Conservation (phyloP, 768 basidiomycete species). For the Terana coerulea region DNA sequence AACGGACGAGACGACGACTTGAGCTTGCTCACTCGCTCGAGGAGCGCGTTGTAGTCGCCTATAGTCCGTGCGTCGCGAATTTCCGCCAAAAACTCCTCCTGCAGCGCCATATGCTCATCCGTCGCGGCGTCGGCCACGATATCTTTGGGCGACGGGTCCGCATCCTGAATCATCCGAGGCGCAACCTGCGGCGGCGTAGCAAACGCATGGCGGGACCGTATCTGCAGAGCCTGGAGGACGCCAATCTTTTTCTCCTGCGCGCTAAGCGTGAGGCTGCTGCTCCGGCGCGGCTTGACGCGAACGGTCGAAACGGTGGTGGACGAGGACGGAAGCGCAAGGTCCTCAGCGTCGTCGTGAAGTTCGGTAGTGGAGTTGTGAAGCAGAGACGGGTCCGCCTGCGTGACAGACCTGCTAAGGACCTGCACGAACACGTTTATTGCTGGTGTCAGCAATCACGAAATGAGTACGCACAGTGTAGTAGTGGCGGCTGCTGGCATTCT, state of each 20-base stretch:
- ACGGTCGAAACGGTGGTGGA: slow-evolving; percentile 12
- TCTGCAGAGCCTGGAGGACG: slow-evolving; percentile 60
- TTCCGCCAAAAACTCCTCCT: neutral
- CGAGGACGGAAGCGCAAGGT: slow-evolving; percentile 30
- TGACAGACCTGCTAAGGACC: slow-evolving; percentile 68
- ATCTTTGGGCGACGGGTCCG: slow-evolving; percentile 16
- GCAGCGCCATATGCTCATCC: neutral
- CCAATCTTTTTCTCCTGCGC: slow-evolving; percentile 33
- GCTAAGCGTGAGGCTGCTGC: slow-evolving; percentile 56
- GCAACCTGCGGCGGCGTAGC: slow-evolving; percentile 10
- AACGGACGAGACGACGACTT: slow-evolving; percentile 21
- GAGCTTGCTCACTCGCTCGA: neutral
- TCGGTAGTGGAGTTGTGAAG: slow-evolving; percentile 40
- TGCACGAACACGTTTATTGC: no score
- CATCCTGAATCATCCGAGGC: slow-evolving; percentile 1
- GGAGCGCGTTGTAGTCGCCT: neutral
- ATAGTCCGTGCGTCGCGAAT: neutral
- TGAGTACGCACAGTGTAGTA: slow-evolving; percentile 58
- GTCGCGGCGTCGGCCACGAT: slow-evolving; percentile 14
- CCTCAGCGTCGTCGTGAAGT: slow-evolving; percentile 55
- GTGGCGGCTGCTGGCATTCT: slow-evolving; percentile 67
- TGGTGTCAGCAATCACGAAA: neutral
- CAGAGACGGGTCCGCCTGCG: slow-evolving; percentile 64
- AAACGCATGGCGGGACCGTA: slow-evolving; percentile 58
- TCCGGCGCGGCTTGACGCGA: slow-evolving; percentile 42